These are phyloP conservation scores for Cryphonectria parasitica DNA, from an alignment of 2,329 filamentous ascomycete species.

Conservation along the genomic window DNA sequence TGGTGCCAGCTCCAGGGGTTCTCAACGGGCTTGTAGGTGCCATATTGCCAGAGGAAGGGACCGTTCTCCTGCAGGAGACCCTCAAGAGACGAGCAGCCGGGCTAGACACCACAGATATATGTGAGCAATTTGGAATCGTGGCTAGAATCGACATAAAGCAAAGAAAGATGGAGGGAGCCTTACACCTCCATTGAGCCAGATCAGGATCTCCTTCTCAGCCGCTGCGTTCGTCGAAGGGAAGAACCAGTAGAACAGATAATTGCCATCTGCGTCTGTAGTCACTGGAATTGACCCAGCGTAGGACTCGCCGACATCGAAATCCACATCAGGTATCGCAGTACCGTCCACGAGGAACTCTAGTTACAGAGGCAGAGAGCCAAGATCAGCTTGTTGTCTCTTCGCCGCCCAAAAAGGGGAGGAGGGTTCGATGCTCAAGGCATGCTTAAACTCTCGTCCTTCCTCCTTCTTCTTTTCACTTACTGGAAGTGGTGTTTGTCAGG, in stretches of 20 bases:
- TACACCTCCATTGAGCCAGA: conserved; percentile 63
- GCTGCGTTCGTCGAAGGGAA: conserved; percentile 59
- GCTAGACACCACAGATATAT: conserved; percentile 41
- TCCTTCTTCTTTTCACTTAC: conserved; percentile 11
- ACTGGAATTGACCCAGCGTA: conserved; percentile 68
- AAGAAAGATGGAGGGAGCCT: conserved; percentile 19
- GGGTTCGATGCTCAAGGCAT: not conserved
- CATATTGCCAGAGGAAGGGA: conserved; percentile 71
- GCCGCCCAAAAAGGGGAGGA: not conserved
- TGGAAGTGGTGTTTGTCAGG: conserved; percentile 28
- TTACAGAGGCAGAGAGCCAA: not conserved
- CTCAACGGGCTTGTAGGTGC: conserved; percentile 65
- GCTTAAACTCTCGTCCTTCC: not conserved
- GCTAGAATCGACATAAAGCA: no score
- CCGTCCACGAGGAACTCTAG: conserved; percentile 66
- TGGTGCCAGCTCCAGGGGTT: conserved; percentile 78
- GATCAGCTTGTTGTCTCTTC: not conserved
- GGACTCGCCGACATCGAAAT: conserved; percentile 69
- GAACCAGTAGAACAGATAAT: conserved; percentile 67
- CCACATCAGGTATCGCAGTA: conserved; percentile 66
- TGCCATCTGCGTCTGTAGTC: conserved; percentile 47
- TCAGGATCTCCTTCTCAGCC: conserved; percentile 61
- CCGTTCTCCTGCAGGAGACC: conserved; percentile 79
- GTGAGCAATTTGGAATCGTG: not conserved
- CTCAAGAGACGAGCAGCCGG: conserved; percentile 65